Conservation (phyloP, 768 basidiomycete species). For the Macrocybe gigantea region DNA sequence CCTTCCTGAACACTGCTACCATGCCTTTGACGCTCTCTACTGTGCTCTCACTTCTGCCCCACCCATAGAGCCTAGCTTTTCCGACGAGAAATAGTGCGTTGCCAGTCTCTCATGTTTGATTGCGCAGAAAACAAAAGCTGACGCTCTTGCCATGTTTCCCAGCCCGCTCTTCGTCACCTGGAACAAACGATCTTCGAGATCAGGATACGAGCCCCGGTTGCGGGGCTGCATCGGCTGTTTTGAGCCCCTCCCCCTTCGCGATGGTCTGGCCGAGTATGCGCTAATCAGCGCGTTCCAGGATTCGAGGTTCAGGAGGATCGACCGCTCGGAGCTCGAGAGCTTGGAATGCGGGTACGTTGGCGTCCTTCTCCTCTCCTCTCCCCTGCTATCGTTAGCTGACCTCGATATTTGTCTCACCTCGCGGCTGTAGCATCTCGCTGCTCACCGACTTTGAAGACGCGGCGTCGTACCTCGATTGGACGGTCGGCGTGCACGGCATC, state of each 20-base stretch:
- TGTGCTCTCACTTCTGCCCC: constrained; percentile 59
- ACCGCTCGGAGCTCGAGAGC: constrained; percentile 64
- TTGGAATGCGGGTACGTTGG: constrained; percentile 82
- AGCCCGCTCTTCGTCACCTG: constrained; percentile 97
- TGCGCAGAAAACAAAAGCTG: background rate
- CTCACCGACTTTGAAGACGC: constrained; percentile 91
- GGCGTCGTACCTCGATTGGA: constrained; percentile 87
- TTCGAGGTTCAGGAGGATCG: constrained; percentile 77
- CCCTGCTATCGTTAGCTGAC: background rate
- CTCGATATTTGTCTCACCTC: background rate
- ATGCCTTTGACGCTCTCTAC: constrained; percentile 78
- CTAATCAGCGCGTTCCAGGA: constrained; percentile 89
- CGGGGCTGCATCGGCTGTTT: constrained; percentile 97
- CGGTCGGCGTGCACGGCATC: constrained; percentile 88
- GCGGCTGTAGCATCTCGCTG: constrained; percentile 67
- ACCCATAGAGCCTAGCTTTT: constrained; percentile 58
- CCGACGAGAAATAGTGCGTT: constrained; percentile 74
- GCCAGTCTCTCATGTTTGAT: background rate
- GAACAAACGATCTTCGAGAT: constrained; percentile 67
- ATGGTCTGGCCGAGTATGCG: constrained; percentile 86
- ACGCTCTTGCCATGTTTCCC: constrained; percentile 3
- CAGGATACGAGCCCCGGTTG: constrained; percentile 57
- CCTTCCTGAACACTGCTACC: constrained; percentile 69
- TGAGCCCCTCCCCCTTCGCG: constrained; percentile 61
- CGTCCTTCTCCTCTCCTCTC: background rate